These are phyloP conservation scores for Antitrichia curtipendula DNA, from an alignment of 225 moss, liverwort and hornwort species.

Conservation along the genomic window DNA sequence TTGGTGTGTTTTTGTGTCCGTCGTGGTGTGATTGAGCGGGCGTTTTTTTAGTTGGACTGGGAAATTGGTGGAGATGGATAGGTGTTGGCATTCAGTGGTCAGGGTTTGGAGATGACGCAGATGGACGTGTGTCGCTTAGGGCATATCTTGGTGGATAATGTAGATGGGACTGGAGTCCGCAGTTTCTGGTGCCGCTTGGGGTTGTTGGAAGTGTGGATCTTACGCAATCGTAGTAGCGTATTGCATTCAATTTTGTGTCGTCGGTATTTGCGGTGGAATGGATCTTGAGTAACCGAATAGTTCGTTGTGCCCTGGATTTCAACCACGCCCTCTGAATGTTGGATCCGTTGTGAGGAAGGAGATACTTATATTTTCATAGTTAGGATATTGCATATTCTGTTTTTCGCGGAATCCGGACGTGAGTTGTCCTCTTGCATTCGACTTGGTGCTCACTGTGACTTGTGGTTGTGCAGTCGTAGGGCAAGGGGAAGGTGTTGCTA, in stretches of 20 bases:
- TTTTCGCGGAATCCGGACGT: background rate
- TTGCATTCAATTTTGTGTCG: background rate
- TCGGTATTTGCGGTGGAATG: background rate
- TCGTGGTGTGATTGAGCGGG: background rate
- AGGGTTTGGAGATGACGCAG: conserved; percentile 17
- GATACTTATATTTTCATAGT: background rate
- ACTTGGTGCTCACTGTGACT: background rate
- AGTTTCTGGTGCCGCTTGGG: background rate
- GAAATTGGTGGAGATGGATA: background rate
- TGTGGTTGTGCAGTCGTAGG: conserved; percentile 67
- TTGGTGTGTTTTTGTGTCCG: background rate
- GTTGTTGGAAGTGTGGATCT: conserved; percentile 3
- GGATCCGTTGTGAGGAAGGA: background rate
- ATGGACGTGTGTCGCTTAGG: background rate
- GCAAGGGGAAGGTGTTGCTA: conserved; percentile 89
- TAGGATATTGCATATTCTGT: background rate
- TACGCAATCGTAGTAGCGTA: background rate
- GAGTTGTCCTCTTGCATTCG: background rate
- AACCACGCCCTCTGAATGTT: background rate
- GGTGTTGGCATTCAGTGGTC: background rate
- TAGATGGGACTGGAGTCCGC: background rate
- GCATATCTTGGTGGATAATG: conserved; percentile 6
- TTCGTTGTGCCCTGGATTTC: background rate
- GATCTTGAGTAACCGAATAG: background rate
- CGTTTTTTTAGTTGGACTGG: background rate